Base-by-base conservation (phyloP, 2,329 filamentous ascomycete species). In the Verticillium albo-atrum region DNA sequence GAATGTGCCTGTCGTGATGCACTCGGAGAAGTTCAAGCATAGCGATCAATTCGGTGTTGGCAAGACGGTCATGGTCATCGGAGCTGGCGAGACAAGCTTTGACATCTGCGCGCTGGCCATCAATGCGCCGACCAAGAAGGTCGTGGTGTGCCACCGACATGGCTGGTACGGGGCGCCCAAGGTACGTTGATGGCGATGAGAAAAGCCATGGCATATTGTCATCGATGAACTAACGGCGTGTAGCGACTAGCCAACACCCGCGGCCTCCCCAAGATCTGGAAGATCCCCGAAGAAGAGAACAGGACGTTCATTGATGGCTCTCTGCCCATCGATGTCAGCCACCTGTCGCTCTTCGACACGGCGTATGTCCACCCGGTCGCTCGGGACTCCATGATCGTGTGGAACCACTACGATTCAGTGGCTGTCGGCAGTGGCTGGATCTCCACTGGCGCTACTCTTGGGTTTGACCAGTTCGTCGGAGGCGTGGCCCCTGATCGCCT, bases 391-490 rank as follows among this genome's bases (percentile, higher is more conserved):
- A 70, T 63, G 58, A 61, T 71, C 23, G 66, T 73, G 50, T 78
- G 76, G 76, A 65, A 67, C 23, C 74, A 71, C 62, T 78, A 78
- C 59, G 72, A 77, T 61, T 63, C 65, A 26, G 81, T 78, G 66
- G 73, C 81, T 59, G 76, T 78, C 7, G 78, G 77, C 14, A 57
- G 55, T 23, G 28, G 37, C 17, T 57, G 28, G 23, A 34, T 57
- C 26, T 57, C 55, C 26, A 57, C 55, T 6, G 80, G 80, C 0
- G 79, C 79, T 0, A 69, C 71, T 9, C 71, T 74, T 57, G 80
- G 79, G 0, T 72, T 76, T 2, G 78, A 81, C 63, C 79, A 82
- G 64, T 78, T 79, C 72, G 75, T 78, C 17, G 79, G 79, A 2
- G 74, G 75, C 12, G 76, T 80, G 59, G 72, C 59, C 9, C 62